Base-by-base conservation (phyloP, 352 stramenopile species). In the Pythium sp. region DNA sequence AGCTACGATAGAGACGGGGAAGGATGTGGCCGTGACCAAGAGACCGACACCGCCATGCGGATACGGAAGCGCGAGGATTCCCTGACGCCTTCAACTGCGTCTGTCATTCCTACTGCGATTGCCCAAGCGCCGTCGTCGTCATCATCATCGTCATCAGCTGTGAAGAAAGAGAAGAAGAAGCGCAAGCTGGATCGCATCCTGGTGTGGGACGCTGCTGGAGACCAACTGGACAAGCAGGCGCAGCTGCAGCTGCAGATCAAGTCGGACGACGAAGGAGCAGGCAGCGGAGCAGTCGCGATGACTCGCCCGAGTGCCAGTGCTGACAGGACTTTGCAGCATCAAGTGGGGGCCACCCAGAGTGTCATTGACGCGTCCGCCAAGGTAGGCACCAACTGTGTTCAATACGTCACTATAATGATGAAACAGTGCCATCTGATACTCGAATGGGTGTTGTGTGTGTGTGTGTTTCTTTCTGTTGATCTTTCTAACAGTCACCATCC, bases 181-280 rank as follows among this genome's bases (percentile, higher is more conserved):
- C 78, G 80, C 22, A 70, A 79, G 28, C 67, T 89, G 34, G 82
- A 86, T 24, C 77, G 73, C 46, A 58, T 88, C 2, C 47, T 86
- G 51, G 61, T 70, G 11, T 65, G 69, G 14, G 62, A 73, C 3
- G 69, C 68, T 28, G 24, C 55, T 2, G 64, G 58, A 5, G 69
- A 80, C 6, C 79, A 80, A 58, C 59, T 82, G 30, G 70, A 75
- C 9, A 55, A 18, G 2, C 64, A 64, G 43, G 36, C 71, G 46
- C 62, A 68, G 1, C 47, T 67, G n/a, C 73, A 76, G 28, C 59
- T 80, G 15, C 62, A 63, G 53, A 75, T 76, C 24, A 59, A 71
- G 5, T 56, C 68, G 2, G 64, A 78, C 24, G 67, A 38, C 26
- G 66, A 69, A 22, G 47, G 56, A 5, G 34, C 69, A 28, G 28